phyloP scores from a whole-genome alignment of 2,329 filamentous ascomycete genomes.

The Elsinoe ampelina region DNA sequence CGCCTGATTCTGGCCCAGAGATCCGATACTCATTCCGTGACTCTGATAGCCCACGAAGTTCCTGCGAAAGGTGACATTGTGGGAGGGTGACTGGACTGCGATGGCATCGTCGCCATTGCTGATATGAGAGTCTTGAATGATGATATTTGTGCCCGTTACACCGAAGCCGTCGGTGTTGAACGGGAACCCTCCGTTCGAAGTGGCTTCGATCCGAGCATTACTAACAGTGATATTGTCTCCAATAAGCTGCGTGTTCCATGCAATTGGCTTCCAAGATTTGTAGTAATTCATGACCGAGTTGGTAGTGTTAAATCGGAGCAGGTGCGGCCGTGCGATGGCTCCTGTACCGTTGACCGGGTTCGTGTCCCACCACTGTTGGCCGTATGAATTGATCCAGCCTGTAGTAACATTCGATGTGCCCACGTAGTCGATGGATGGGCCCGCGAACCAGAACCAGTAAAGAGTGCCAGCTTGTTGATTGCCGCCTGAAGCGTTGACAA shows the following conservation, averaged over 20 bases:
- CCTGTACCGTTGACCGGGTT: constrained; percentile 34
- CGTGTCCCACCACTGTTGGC: constrained; percentile 39
- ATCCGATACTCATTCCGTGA: constrained; percentile 37
- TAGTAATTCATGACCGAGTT: constrained; percentile 31
- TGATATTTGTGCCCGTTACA: constrained; percentile 26
- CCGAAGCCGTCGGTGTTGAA: constrained; percentile 36
- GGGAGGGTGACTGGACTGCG: constrained; percentile 31
- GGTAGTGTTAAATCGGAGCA: constrained; percentile 32
- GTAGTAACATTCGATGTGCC: constrained; percentile 29
- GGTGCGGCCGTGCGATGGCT: constrained; percentile 32
- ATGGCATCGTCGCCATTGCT: constrained; percentile 39
- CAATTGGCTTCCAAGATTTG: constrained; percentile 38
- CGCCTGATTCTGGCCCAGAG: constrained; percentile 31
- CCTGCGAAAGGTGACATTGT: constrained; percentile 32
- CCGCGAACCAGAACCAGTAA: constrained; percentile 33
- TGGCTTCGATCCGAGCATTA: constrained; percentile 34
- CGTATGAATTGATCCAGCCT: constrained; percentile 40
- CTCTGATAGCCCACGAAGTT: constrained; percentile 37
- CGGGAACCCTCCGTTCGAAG: constrained; percentile 30
- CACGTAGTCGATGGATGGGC: constrained; percentile 26
- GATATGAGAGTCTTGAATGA: constrained; percentile 25
- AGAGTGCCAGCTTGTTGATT: constrained; percentile 26
- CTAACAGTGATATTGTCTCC: constrained; percentile 34
- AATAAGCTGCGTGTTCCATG: constrained; percentile 33
- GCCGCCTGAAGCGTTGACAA: constrained; percentile 27